phyloP scores from a whole-genome alignment of 257 asterid genomes.

The Eustoma russellianum region DNA sequence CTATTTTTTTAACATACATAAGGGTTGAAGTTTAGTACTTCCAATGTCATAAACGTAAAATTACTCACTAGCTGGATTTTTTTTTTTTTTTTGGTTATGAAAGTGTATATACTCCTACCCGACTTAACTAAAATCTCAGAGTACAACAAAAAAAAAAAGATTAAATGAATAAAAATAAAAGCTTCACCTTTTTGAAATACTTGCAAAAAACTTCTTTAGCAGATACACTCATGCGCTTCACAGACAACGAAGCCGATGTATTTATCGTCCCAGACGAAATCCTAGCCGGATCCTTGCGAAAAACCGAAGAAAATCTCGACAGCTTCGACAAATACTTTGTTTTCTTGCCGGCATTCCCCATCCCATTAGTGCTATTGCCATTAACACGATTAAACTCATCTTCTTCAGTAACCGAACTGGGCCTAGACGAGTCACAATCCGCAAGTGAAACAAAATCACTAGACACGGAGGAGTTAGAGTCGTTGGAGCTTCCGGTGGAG shows the following conservation, averaged over 20 bases:
- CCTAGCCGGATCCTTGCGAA: constrained; percentile 35
- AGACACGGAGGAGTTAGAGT: constrained; percentile 38
- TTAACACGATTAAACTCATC: no score
- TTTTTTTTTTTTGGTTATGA: not conserved
- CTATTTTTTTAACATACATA: no score
- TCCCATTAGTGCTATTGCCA: not conserved
- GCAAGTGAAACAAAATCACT: constrained; percentile 28
- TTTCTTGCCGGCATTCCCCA: constrained; percentile 11
- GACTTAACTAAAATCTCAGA: no score
- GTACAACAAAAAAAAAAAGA: no score
- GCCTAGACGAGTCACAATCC: constrained; percentile 61
- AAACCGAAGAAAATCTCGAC: constrained; percentile 62
- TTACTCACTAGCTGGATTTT: not conserved
- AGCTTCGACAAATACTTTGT: constrained; percentile 47
- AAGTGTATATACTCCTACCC: not conserved
- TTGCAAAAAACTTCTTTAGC: constrained; percentile 62
- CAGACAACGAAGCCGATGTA: constrained; percentile 1
- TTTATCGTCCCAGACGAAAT: not conserved
- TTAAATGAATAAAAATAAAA: no score
- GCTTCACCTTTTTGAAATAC: constrained; percentile 62
- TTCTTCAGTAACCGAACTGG: constrained; percentile 54
- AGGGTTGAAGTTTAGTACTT: not conserved
- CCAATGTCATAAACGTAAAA: no score
- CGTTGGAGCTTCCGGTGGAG: constrained; percentile 45
- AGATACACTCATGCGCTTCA: constrained; percentile 46